Percentiles rank a stretch among this genome's conserved stretches.
phyloP scores from a whole-genome alignment of 139 green algal genomes.

The Limnomonas spitsbergensis region DNA sequence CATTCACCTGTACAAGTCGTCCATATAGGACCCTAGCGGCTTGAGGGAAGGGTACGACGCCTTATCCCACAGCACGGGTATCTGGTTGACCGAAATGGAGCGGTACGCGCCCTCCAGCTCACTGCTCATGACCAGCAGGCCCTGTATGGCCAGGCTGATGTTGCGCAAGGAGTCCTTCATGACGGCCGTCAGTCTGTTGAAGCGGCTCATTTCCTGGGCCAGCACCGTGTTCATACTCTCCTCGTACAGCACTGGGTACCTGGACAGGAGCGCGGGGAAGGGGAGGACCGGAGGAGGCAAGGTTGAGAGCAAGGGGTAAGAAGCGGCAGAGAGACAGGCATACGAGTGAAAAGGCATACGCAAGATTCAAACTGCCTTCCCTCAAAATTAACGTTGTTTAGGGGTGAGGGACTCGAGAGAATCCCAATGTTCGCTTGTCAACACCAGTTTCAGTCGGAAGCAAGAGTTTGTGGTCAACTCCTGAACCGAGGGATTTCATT shows the following conservation, averaged over 20 bases:
- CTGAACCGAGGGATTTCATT: too few relatives aligned
- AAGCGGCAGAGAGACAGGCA: too few relatives aligned
- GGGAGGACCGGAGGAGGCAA: too few relatives aligned
- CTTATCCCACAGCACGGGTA: slow-evolving; percentile 63
- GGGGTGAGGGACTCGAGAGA: too few relatives aligned
- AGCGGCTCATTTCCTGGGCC: slow-evolving; percentile 72
- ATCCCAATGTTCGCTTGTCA: too few relatives aligned
- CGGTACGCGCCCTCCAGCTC: slow-evolving; percentile 70
- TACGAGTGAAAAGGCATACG: too few relatives aligned
- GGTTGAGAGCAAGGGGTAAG: too few relatives aligned
- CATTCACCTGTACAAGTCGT: slow-evolving; percentile 52
- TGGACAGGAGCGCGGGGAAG: slow-evolving; percentile 7
- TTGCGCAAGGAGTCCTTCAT: slow-evolving; percentile 51
- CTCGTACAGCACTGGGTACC: slow-evolving; percentile 59
- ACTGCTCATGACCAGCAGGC: slow-evolving; percentile 55
- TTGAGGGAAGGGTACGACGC: slow-evolving; percentile 72
- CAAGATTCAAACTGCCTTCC: too few relatives aligned
- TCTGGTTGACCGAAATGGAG: slow-evolving; percentile 35
- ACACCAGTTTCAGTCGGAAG: too few relatives aligned
- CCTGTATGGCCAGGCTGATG: slow-evolving; percentile 54
- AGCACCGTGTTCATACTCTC: slow-evolving; percentile 64
- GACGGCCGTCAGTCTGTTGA: slow-evolving; percentile 61
- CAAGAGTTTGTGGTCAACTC: too few relatives aligned
- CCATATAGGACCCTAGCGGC: slow-evolving; percentile 61
- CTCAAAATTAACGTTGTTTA: too few relatives aligned